Conservation (phyloP, 495 filamentous ascomycete species). For the Lichenothelia convexa region DNA sequence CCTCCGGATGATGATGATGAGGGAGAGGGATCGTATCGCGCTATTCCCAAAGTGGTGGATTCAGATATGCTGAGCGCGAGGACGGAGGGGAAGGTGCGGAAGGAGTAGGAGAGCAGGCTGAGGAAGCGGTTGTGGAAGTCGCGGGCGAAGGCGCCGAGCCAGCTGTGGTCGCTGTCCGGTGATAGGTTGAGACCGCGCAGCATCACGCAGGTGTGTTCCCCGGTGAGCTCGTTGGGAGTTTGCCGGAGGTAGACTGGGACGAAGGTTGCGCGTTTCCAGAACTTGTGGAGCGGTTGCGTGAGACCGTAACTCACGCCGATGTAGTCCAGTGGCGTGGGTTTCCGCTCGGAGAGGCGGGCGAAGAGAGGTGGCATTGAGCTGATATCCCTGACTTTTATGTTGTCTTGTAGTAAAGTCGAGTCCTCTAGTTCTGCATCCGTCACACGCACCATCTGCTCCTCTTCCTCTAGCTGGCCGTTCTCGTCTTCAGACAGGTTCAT, state of each 20-base stretch:
- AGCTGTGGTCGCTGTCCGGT: conserved; percentile 43
- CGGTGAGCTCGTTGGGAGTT: conserved; percentile 88
- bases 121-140: conserved; percentile 92
- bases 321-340: conserved; percentile 70
- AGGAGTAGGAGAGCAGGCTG: conserved; percentile 74
- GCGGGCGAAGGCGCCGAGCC: conserved; percentile 74
- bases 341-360: conserved; percentile 67
- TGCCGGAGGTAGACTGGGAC: conserved; percentile 86
- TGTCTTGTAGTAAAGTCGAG: conserved; percentile 63
- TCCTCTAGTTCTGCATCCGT: conserved; percentile 70
- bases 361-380: conserved; percentile 84
- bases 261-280: conserved; percentile 86
- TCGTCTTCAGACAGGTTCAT: conserved; percentile 48
- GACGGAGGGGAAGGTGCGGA: conserved; percentile 66
- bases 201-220: conserved; percentile 98
- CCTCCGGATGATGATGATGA: too few relatives aligned
- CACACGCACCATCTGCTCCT: conserved; percentile 53
- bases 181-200: conserved; percentile 41
- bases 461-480: conserved; percentile 29
- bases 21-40: too few relatives aligned
- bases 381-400: conserved; percentile 80
- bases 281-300: conserved; percentile 75
- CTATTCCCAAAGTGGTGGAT: conserved; percentile 55
- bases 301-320: conserved; percentile 89
- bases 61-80: conserved; percentile 79